Conservation (phyloP, 768 basidiomycete species). For the Hirschioporus abietinus region DNA sequence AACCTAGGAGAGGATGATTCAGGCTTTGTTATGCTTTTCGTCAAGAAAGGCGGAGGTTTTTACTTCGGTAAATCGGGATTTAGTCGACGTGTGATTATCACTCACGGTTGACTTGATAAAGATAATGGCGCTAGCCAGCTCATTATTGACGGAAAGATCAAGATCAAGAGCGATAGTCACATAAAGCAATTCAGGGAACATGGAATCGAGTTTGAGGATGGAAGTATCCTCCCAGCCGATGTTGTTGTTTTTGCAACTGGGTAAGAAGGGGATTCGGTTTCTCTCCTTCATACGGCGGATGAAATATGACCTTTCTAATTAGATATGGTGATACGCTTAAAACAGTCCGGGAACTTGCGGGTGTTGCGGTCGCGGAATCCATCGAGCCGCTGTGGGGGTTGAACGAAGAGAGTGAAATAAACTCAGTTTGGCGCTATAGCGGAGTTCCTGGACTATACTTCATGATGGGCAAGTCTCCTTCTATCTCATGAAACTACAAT, state of each 20-base stretch:
- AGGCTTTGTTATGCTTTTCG: slow-evolving; percentile 27
- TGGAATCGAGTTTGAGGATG: slow-evolving; percentile 44
- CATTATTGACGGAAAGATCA: slow-evolving; percentile 64
- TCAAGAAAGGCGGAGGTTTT: slow-evolving; percentile 30
- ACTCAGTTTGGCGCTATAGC: slow-evolving; percentile 43
- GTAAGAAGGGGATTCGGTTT: slow-evolving; percentile 21
- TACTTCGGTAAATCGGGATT: slow-evolving; percentile 31
- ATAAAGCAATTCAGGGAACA: slow-evolving; percentile 39
- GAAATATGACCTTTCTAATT: background rate
- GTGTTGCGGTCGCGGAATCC: slow-evolving; percentile 36
- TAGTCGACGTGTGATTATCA: background rate
- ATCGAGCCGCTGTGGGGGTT: slow-evolving; percentile 61
- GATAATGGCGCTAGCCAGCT: slow-evolving; percentile 58
- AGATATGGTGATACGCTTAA: slow-evolving; percentile 44
- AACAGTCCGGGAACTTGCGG: slow-evolving; percentile 40
- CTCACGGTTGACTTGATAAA: slow-evolving; percentile 14
- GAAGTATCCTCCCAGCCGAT: slow-evolving; percentile 42
- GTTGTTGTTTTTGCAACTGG: slow-evolving; percentile 61
- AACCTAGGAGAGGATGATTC: slow-evolving; percentile 33
- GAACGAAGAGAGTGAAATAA: slow-evolving; percentile 57
- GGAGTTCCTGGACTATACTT: slow-evolving; percentile 52
- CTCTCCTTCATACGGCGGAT: background rate
- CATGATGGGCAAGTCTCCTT: slow-evolving; percentile 43
- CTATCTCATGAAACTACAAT: background rate
- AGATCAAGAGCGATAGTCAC: slow-evolving; percentile 55